phyloP scores from a whole-genome alignment of 345 rosid genomes.

The Cardamine occulta region DNA sequence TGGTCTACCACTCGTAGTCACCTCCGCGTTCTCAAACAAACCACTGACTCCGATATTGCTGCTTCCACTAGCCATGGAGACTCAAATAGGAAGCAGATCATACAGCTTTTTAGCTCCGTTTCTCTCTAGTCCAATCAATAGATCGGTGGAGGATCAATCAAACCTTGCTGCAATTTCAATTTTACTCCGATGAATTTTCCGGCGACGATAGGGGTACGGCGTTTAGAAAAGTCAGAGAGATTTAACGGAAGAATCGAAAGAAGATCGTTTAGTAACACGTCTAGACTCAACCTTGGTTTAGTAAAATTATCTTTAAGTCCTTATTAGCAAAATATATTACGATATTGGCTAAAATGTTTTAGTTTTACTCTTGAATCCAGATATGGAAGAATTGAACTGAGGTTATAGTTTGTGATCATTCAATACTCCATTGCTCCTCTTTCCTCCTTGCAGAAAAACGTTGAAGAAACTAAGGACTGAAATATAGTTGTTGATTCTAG shows the following conservation, averaged over 20 bases:
- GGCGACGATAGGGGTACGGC: neutral
- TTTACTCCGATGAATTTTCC: conserved; percentile 3
- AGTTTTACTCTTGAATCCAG: neutral
- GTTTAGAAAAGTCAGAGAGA: conserved; percentile 1
- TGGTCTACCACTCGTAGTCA: conserved; percentile 82
- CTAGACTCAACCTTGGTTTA: neutral
- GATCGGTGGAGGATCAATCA: conserved; percentile 4
- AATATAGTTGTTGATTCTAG: neutral
- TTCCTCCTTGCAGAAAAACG: neutral
- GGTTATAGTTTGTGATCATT: neutral
- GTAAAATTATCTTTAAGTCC: neutral
- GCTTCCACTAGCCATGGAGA: conserved; percentile 43
- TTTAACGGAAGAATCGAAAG: conserved; percentile 15
- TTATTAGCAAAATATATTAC: neutral
- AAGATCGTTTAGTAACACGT: neutral
- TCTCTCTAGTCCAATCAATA: neutral
- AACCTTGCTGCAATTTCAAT: neutral
- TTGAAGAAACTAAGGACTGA: neutral
- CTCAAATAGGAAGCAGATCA: conserved; percentile 23
- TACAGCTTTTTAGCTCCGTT: conserved; percentile 11
- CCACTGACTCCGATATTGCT: conserved; percentile 26
- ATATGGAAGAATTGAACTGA: neutral
- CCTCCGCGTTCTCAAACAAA: conserved; percentile 49
- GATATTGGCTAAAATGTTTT: neutral
- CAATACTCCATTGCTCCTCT: neutral